phyloP scores from a whole-genome alignment of 176 grass and related monocot genomes.

The Olyra latifolia region DNA sequence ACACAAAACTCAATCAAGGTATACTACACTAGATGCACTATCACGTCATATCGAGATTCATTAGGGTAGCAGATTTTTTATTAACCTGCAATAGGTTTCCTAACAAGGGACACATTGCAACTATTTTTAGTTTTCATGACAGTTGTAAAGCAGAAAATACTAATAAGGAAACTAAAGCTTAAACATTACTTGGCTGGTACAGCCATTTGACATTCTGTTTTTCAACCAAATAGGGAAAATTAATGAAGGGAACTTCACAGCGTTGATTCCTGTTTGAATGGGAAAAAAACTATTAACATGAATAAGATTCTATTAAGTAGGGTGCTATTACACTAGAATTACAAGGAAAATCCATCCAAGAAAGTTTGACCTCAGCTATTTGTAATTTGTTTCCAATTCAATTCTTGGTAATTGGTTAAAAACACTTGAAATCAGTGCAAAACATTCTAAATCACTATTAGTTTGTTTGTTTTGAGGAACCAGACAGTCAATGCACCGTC shows the following conservation, averaged over 20 bases:
- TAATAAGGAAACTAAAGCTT: background rate
- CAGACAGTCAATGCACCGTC: background rate
- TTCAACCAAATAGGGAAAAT: background rate
- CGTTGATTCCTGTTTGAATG: background rate
- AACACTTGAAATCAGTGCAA: background rate
- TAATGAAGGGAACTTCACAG: background rate
- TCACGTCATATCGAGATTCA: background rate
- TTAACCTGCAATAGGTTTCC: background rate
- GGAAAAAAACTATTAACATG: background rate
- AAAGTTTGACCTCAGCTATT: background rate
- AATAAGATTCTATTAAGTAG: background rate
- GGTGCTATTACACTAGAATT: conserved; percentile 1
- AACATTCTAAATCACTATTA: background rate
- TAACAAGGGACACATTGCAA: background rate
- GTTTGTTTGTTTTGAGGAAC: background rate
- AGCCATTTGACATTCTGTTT: background rate
- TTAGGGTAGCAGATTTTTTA: background rate
- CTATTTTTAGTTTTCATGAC: background rate
- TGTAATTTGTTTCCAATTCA: background rate
- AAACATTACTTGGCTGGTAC: background rate
- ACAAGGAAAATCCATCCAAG: background rate
- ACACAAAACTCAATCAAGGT: background rate
- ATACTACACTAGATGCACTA: background rate
- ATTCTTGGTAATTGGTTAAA: background rate
- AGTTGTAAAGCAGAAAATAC: background rate